Conservation (phyloP, 495 filamentous ascomycete species). For the Tetracladium marchalianum region DNA sequence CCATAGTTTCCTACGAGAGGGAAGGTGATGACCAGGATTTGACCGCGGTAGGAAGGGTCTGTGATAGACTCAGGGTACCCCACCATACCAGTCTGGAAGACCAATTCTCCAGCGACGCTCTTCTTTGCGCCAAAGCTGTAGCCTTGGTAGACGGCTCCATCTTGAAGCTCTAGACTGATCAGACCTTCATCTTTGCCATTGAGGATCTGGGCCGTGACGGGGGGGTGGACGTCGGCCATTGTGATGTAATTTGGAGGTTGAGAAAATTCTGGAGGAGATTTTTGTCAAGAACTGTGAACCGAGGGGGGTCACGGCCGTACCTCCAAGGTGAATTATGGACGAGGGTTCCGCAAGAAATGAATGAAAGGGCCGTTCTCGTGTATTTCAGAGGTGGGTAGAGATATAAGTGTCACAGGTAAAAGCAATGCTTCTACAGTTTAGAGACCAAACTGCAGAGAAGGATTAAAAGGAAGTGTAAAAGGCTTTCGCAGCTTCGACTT, state of each 20-base stretch:
- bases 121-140: conserved; percentile 91
- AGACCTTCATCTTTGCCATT: conserved; percentile 40
- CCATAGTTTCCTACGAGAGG: conserved; percentile 91
- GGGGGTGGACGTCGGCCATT: conserved; percentile 38
- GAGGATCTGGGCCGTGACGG: conserved; percentile 42
- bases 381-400: too few species aligned
- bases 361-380: too few species aligned
- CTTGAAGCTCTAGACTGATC: conserved; percentile 79
- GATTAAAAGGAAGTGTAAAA: too few species aligned
- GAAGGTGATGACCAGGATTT: conserved; percentile 87
- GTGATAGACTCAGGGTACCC: conserved; percentile 95
- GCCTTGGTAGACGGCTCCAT: conserved; percentile 80
- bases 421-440: too few species aligned
- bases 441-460: too few species aligned
- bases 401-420: too few species aligned
- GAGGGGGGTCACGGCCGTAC: too few species aligned
- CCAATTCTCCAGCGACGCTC: conserved; percentile 88
- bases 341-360: too few species aligned
- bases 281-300: too few species aligned
- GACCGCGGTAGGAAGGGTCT: conserved; percentile 85
- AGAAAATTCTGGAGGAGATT: too few species aligned
- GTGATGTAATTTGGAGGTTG: neutral
- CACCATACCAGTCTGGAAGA: conserved; percentile 99
- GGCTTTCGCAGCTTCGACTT: too few species aligned
- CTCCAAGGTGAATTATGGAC: too few species aligned